Evolutionary conservation across 225 moss, liverwort and hornwort genomes (phyloP), one percentile per base, ranked within the genome.

Genomic region (Takakia lepidozioides): DNA sequence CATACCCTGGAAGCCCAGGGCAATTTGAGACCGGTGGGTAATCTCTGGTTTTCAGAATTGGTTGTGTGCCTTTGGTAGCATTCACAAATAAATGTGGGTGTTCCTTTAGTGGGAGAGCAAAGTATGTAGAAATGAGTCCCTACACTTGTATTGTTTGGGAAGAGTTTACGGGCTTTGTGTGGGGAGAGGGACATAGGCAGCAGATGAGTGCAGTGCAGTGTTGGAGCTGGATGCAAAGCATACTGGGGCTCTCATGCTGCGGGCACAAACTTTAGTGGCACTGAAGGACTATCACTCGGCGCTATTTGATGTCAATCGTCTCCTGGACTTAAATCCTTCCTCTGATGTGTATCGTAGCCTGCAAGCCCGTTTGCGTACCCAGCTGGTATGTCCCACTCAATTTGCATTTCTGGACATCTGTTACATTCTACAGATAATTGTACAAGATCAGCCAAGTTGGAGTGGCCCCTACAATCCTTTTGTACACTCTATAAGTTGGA

Each of bases 161-260:
- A 20, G 32, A 34, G 7, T 34, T 5, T 5, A 34, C 32, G 11
- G n/a, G n/a, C 11, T 40, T 40, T 40, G 23, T 46, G 45, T 21
- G 13, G 45, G 22, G 45, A 25, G 21, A 14, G 19, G 8, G 25
- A 48, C 28, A 13, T 67, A 67, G 64, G 98, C 98, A 15, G 91
- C 98, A 56, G 87, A 98, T 65, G 98, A 98, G 49, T 98, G 98
- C 74, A 91, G 78, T 54, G 85, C 91, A 2, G 98, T 98, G 59
- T 60, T 98, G 56, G 91, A 98, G 85, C 67, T 91, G 47, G 98
- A 98, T 27, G 81, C 85, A 55, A 98, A 87, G 69, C 98, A 98
- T 53, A 57, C 85, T 0, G 98, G 87, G 13, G 98, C 98, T 16
- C 80, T 98, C 36, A 98, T 91, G 98, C 64, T 98, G 41, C 75